phyloP scores from a whole-genome alignment of 2,329 filamentous ascomycete genomes.

The Claviceps pazoutovae region DNA sequence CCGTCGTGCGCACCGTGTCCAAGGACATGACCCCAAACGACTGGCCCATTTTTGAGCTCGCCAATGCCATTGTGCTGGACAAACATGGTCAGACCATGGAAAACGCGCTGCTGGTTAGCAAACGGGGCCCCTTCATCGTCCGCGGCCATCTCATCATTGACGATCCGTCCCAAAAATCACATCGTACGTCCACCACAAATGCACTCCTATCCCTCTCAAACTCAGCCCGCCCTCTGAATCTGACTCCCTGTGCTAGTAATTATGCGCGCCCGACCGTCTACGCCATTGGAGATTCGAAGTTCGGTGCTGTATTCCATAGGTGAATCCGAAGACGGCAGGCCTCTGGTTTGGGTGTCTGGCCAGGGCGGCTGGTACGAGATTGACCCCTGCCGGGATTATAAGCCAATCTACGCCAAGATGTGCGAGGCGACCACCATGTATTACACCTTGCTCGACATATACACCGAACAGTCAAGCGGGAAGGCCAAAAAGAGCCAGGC shows the following conservation, averaged over 20 bases:
- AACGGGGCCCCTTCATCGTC: constrained; percentile 46
- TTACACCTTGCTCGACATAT: constrained; percentile 47
- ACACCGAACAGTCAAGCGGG: constrained; percentile 23
- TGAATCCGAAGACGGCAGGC: constrained; percentile 31
- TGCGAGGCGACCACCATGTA: constrained; percentile 49
- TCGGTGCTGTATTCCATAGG: constrained; percentile 39
- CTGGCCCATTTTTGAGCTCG: constrained; percentile 49
- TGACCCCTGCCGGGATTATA: constrained; percentile 42
- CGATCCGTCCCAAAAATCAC: constrained; percentile 21
- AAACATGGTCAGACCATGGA: constrained; percentile 38
- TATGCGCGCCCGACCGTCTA: constrained; percentile 16
- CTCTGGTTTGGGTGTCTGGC: constrained; percentile 47
- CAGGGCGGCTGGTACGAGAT: constrained; percentile 56
- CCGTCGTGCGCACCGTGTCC: constrained; percentile 17
- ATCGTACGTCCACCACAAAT: constrained; percentile 20
- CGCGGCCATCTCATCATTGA: constrained; percentile 43
- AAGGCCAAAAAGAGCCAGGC: constrained; percentile 16
- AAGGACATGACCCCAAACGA: constrained; percentile 26
- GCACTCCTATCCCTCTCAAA: not conserved
- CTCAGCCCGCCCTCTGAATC: no score
- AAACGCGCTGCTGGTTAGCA: constrained; percentile 46
- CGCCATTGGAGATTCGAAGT: constrained; percentile 39
- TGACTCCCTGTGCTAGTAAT: constrained; percentile 14
- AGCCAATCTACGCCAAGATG: constrained; percentile 42
- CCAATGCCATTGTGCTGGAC: constrained; percentile 44